A percentile compares a stretch with the other conserved stretches of the same genome.
phyloP scores from a whole-genome alignment of 768 basidiomycete genomes.

The Leccinum variicolor region DNA sequence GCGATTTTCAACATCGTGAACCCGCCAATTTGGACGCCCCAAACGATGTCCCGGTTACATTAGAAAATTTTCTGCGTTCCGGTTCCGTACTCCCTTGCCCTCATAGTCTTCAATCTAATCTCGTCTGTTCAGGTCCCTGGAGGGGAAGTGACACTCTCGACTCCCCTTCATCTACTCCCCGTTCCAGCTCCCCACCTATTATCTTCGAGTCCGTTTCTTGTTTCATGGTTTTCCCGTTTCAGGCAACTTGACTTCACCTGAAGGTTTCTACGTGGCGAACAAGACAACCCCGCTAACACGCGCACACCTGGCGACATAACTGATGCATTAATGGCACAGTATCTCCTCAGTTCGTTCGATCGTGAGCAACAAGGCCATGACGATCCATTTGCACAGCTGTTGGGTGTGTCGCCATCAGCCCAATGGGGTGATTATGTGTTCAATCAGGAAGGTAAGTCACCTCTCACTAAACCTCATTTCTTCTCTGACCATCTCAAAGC shows the following conservation, averaged over 20 bases:
- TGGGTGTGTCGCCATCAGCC: constrained; percentile 47
- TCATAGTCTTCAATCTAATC: not conserved
- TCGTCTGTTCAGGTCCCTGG: constrained; percentile 5
- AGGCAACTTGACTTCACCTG: not conserved
- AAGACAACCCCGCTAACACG: constrained; percentile 9
- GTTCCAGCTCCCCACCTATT: constrained; percentile 30
- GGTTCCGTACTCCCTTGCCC: constrained; percentile 11
- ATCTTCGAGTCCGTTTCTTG: constrained; percentile 50
- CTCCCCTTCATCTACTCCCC: constrained; percentile 1
- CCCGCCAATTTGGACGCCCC: constrained; percentile 26
- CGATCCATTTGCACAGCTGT: constrained; percentile 43
- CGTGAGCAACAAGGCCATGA: constrained; percentile 31
- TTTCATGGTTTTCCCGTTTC: not conserved
- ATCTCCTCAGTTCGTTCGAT: constrained; percentile 59
- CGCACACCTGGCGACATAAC: constrained; percentile 42
- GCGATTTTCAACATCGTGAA: constrained; percentile 49
- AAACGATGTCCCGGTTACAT: constrained; percentile 34
- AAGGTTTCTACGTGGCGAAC: constrained; percentile 36
- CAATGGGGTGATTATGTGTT: constrained; percentile 91
- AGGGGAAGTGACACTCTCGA: not conserved
- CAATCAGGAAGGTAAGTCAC: constrained; percentile 72
- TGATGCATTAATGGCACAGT: constrained; percentile 68
- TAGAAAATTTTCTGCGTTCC: constrained; percentile 51
- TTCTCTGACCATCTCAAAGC: constrained; percentile 41
- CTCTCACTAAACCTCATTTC: not conserved